Percentiles rank a stretch among this genome's conserved stretches.
phyloP scores from a whole-genome alignment of 371 early-diverging fungal genomes.

The Globomyces sp. region DNA sequence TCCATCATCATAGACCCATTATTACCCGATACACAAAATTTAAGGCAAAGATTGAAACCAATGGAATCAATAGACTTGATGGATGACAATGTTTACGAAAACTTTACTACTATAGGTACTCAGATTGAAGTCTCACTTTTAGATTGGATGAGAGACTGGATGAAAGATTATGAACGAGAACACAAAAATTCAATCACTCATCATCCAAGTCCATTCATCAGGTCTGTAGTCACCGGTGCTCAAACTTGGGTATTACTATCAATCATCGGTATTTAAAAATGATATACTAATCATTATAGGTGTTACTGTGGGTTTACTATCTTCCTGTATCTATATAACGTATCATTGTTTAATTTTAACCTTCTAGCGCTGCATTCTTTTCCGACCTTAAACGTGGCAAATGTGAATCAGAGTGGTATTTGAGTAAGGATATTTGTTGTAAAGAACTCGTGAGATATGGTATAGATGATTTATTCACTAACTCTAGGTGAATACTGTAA shows the following conservation, averaged over 20 bases:
- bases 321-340: conserved; percentile 30
- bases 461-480: not conserved
- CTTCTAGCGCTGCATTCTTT: conserved; percentile 36
- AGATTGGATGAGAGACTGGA: conserved; percentile 30
- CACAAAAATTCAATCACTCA: not conserved
- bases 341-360: conserved; percentile 23
- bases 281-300: not conserved
- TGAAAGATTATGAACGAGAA: conserved; percentile 17
- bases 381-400: conserved; percentile 43
- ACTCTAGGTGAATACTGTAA: not conserved
- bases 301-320: conserved; percentile 30
- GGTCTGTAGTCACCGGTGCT: conserved; percentile 24
- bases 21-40: no score
- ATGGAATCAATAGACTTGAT: no score
- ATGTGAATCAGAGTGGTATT: conserved; percentile 46
- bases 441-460: conserved; percentile 21
- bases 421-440: conserved; percentile 46
- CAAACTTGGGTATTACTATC: conserved; percentile 41
- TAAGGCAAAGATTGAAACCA: no score
- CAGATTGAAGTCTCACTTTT: no score
- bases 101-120: conserved; percentile 3
- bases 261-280: conserved; percentile 26
- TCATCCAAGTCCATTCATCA: not conserved
- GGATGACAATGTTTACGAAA: not conserved
- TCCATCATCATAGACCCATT: no score